phyloP scores from a whole-genome alignment of 2,329 filamentous ascomycete genomes.

The Pyrenochaeta sp. region DNA sequence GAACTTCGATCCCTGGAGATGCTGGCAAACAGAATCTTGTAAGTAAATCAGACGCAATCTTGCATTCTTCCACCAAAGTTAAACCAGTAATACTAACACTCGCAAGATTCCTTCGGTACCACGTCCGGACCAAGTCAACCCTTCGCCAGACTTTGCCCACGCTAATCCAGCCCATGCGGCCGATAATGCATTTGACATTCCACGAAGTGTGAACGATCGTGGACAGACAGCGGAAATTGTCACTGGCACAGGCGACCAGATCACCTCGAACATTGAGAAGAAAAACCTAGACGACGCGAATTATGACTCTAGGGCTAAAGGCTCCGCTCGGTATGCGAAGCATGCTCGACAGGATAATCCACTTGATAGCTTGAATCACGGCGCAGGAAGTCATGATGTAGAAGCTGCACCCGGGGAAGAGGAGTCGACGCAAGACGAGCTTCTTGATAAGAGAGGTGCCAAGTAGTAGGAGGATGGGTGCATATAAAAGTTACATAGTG shows the following conservation, averaged over 20 bases:
- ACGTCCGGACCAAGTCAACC: slow-evolving; percentile 55
- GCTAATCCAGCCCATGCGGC: slow-evolving; percentile 54
- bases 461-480: slow-evolving; percentile 14
- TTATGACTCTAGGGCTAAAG: slow-evolving; percentile 31
- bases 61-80: no score
- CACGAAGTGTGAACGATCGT: slow-evolving; percentile 42
- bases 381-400: slow-evolving; percentile 24
- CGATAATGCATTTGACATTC: slow-evolving; percentile 58
- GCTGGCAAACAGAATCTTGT: slow-evolving; percentile 51
- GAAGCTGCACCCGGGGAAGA: slow-evolving; percentile 38
- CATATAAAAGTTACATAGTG: no score
- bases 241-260: slow-evolving; percentile 44
- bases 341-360: slow-evolving; percentile 24
- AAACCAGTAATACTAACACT: neutral
- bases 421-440: slow-evolving; percentile 27
- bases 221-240: slow-evolving; percentile 45
- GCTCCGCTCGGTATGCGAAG: slow-evolving; percentile 31
- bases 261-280: slow-evolving; percentile 39
- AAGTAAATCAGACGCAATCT: no score
- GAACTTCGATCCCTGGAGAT: slow-evolving; percentile 54
- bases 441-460: slow-evolving; percentile 32
- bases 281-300: slow-evolving; percentile 38
- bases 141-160: slow-evolving; percentile 35
- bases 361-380: slow-evolving; percentile 22
- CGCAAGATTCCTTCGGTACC: slow-evolving; percentile 56